phyloP scores from a whole-genome alignment of 768 basidiomycete species.

The Pulveroboletus ravenelii region DNA sequence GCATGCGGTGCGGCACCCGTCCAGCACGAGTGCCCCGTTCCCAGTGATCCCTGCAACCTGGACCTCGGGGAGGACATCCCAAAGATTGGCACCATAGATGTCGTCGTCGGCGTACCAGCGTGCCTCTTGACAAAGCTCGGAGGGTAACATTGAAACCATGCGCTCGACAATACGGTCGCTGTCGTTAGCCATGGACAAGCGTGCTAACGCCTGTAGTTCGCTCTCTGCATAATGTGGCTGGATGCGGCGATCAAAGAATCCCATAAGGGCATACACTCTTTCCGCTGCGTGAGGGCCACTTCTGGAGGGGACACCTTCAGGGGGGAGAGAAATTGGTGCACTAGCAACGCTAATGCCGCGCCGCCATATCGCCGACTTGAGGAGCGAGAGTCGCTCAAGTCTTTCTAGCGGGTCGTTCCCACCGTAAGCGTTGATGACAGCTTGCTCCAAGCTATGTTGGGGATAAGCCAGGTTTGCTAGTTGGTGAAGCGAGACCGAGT shows the following conservation, averaged over 20 bases:
- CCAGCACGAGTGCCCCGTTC: conserved; percentile 15
- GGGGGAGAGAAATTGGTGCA: background rate
- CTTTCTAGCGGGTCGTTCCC: conserved; percentile 14
- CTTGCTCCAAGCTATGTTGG: conserved; percentile 2
- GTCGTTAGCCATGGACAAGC: conserved; percentile 22
- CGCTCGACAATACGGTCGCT: conserved; percentile 19
- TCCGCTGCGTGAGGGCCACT: background rate
- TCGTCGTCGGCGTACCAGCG: conserved; percentile 20
- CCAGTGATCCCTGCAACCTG: conserved; percentile 17
- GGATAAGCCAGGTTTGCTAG: conserved; percentile 16
- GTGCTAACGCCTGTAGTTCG: conserved; percentile 15
- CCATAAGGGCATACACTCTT: conserved; percentile 20
- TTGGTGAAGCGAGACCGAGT: background rate
- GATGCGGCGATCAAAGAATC: conserved; percentile 19
- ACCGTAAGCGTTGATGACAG: conserved; percentile 16
- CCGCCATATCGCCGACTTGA: conserved; percentile 19
- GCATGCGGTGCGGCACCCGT: conserved; percentile 12
- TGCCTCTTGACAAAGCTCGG: background rate
- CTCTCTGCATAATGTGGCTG: conserved; percentile 10
- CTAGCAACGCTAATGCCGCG: conserved; percentile 3
- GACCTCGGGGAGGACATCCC: conserved; percentile 16
- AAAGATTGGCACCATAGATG: conserved; percentile 12
- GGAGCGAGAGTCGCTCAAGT: conserved; percentile 13
- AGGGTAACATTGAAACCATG: conserved; percentile 18
- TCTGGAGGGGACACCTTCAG: too few species aligned